These are phyloP conservation scores for Aegilops speltoides DNA, from an alignment of 176 grass and related monocot genomes.

Conservation along the genomic window DNA sequence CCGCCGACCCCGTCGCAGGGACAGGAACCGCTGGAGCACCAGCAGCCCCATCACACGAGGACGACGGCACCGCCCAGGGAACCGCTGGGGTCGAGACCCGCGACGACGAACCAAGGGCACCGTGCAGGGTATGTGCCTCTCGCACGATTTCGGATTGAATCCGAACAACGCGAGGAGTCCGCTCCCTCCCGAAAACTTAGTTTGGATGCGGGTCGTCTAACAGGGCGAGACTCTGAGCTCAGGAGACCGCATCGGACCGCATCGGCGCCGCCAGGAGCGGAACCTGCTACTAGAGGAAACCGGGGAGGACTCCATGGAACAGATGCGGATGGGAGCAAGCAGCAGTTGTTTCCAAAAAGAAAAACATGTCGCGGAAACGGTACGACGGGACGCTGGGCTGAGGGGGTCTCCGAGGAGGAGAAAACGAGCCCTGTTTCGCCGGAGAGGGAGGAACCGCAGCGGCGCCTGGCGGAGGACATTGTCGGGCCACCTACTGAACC, in stretches of 20 bases:
- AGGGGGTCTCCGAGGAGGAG: too few relatives aligned
- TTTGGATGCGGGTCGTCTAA: background rate
- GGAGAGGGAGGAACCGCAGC: too few relatives aligned
- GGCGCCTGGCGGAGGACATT: too few relatives aligned
- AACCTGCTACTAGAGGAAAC: background rate
- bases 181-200: background rate
- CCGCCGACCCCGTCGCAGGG: background rate
- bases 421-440: too few relatives aligned
- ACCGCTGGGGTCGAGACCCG: background rate
- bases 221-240: background rate
- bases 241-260: too few relatives aligned
- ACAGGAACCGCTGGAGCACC: background rate
- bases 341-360: background rate
- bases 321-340: background rate
- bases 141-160: background rate
- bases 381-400: too few relatives aligned
- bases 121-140: background rate
- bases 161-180: background rate
- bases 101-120: background rate
- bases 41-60: background rate
- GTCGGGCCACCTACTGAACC: too few relatives aligned
- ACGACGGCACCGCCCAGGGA: background rate
- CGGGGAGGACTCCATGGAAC: background rate
- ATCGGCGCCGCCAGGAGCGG: background rate
- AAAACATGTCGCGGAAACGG: too few relatives aligned